These are phyloP conservation scores for Blastocystis sp. DNA, from an alignment of 352 stramenopile species.

Conservation along the genomic window DNA sequence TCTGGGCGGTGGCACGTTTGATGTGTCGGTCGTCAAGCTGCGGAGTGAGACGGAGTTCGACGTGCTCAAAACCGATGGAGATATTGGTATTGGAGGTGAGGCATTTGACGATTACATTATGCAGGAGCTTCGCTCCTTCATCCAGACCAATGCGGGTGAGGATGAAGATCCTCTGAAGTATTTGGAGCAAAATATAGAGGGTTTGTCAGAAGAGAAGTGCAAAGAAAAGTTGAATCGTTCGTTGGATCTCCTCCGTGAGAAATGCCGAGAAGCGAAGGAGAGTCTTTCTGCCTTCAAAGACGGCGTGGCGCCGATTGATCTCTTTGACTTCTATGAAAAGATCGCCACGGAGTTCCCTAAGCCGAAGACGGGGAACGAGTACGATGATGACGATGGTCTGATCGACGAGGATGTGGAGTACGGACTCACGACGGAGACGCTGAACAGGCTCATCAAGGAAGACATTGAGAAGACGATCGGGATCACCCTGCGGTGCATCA, in stretches of 20 bases:
- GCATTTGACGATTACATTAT: slow-evolving; percentile 74
- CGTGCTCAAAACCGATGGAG: slow-evolving; percentile 78
- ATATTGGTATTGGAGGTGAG: slow-evolving; percentile 84
- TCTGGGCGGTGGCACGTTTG: slow-evolving; percentile 91
- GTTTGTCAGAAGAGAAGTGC: too few species aligned
- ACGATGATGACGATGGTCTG: background rate
- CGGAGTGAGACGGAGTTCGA: slow-evolving; percentile 72
- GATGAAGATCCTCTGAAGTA: background rate
- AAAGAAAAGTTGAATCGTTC: background rate
- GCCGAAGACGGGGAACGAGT: background rate
- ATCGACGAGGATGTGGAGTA: background rate
- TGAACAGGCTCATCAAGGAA: slow-evolving; percentile 28
- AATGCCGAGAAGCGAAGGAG: slow-evolving; percentile 39
- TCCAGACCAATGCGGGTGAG: background rate
- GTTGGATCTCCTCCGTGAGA: background rate
- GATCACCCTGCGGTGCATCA: slow-evolving; percentile 85
- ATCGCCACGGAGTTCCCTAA: background rate
- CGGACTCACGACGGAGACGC: background rate
- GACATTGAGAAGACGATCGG: slow-evolving; percentile 86
- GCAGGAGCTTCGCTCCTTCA: background rate
- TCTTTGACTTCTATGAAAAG: background rate
- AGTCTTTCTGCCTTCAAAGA: background rate
- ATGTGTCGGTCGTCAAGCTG: slow-evolving; percentile 83
- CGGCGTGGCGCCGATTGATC: background rate
- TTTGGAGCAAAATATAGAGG: background rate